Percentiles rank a stretch among this genome's conserved stretches.
These are phyloP conservation scores for Colletotrichum viniferum DNA, from an alignment of 2,329 filamentous ascomycete species.

Conservation along the genomic window DNA sequence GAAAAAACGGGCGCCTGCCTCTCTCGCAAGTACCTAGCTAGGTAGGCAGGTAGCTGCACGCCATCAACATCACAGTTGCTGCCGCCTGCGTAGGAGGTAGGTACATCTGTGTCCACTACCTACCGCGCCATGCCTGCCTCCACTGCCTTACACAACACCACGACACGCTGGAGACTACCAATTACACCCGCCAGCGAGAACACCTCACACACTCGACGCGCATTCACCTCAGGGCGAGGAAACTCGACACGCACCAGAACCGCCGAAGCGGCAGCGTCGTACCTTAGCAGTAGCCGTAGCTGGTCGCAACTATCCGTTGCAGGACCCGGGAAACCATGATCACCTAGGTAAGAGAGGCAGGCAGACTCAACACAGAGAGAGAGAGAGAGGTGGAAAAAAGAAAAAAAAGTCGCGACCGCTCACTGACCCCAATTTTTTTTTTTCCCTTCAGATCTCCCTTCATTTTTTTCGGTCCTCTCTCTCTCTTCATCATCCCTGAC, in stretches of 20 bases:
- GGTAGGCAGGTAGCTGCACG: not conserved
- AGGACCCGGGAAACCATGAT: not conserved
- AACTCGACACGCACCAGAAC: not conserved
- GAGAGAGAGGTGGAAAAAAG: not conserved
- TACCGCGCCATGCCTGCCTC: not conserved
- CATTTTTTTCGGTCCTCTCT: constrained; percentile 13
- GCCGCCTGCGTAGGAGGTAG: not conserved
- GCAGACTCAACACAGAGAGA: not conserved
- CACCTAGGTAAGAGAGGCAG: not conserved
- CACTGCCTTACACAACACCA: not conserved
- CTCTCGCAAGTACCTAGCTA: not conserved
- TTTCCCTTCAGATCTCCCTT: constrained; percentile 14
- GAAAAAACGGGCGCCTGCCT: not conserved
- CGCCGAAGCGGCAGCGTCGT: not conserved
- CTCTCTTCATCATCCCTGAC: constrained; percentile 15
- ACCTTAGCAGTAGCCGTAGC: not conserved
- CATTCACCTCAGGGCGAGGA: not conserved
- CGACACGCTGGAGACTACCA: not conserved
- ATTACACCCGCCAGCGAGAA: not conserved
- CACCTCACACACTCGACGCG: not conserved
- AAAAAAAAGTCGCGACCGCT: constrained; percentile 6
- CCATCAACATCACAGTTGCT: not conserved
- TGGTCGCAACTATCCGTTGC: not conserved
- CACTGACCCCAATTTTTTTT: constrained; percentile 18
- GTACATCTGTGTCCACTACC: not conserved